Conservation (phyloP, 1,284 basidiomycete species). For the Tilletia indica region DNA sequence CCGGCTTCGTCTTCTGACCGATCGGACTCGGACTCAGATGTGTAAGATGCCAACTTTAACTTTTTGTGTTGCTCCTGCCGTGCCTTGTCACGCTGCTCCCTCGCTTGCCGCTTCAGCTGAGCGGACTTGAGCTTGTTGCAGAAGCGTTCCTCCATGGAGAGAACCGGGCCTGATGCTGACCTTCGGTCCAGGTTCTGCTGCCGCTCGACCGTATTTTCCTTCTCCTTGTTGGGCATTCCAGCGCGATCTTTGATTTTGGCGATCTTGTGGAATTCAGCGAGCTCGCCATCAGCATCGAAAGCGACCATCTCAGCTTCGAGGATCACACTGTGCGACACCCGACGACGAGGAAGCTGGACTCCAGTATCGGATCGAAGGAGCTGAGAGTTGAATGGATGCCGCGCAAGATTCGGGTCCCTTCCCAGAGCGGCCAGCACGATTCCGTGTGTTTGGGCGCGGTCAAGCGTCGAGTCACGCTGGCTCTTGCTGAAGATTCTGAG, state of each 20-base stretch:
- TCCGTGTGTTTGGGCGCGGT: background rate
- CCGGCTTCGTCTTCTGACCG: background rate
- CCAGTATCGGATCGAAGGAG: background rate
- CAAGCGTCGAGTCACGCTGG: constrained; percentile 3
- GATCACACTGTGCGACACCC: constrained; percentile 1
- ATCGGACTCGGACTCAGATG: background rate
- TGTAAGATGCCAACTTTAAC: background rate
- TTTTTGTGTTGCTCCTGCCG: background rate
- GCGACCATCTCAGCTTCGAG: constrained; percentile 16
- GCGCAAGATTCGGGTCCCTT: background rate
- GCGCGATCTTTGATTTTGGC: background rate
- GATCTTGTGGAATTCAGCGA: constrained; percentile 16
- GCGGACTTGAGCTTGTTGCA: too few relatives aligned
- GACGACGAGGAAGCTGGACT: background rate
- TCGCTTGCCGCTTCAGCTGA: background rate
- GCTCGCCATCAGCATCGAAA: background rate
- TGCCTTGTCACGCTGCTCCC: background rate
- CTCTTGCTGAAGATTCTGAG: constrained; percentile 5
- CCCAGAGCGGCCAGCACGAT: constrained; percentile 14
- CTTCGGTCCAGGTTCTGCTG: background rate
- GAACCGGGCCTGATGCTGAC: too few relatives aligned
- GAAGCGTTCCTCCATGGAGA: background rate
- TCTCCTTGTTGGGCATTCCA: background rate
- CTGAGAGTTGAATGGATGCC: background rate
- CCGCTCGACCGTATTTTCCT: background rate